Base-by-base conservation (phyloP, 108 stramenopile genomes). In the Skeletonema costatum region DNA sequence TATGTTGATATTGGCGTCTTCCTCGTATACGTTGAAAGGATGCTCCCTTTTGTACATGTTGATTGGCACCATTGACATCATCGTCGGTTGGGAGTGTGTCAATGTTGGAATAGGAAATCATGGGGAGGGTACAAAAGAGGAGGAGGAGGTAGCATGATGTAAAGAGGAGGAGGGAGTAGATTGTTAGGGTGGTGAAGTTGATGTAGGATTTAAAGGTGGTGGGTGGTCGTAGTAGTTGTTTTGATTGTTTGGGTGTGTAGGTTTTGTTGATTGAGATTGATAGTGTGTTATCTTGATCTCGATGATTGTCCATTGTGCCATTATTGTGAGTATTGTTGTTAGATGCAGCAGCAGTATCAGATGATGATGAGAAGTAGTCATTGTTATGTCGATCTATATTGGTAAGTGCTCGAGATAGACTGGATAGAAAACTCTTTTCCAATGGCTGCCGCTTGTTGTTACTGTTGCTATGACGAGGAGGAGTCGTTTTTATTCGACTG, bases 21-120 rank as follows among this genome's bases (percentile, higher is more conserved):
- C 78, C 78, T 31, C 78, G 78, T 16, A 79, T 51, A 66, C 73
- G 56, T 38, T 73, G 65, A 62, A 79, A 79, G 36, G 66, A 68
- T 41, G 70, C 65, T 35, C 78, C 78, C 25, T 53, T 32, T 33
- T 56, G 36, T 17, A 78, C 9, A 25, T 70, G 70, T 11, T 79
- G 60, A 10, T 32, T n/a, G n/a, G 48, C 51, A 4, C 62, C 70
- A 1, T 39, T 73, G 44, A 50, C 51, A 33, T 44, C 51, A 33
- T 44, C 70, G 32, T 68, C 69, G 58, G 53, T 70, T 19, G 53
- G 70, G 70, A 70, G 70, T 7, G 42, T 39, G 41, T 75, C 65
- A 12, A 32, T 29, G 9, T n/a, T 19, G 62, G 68, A 50, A 31
- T 50, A 63, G 60, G 64, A 67, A 9, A 79, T 68, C 78, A 79